Conservation (phyloP, 139 green algal genomes). For the Trebouxia sp. region DNA sequence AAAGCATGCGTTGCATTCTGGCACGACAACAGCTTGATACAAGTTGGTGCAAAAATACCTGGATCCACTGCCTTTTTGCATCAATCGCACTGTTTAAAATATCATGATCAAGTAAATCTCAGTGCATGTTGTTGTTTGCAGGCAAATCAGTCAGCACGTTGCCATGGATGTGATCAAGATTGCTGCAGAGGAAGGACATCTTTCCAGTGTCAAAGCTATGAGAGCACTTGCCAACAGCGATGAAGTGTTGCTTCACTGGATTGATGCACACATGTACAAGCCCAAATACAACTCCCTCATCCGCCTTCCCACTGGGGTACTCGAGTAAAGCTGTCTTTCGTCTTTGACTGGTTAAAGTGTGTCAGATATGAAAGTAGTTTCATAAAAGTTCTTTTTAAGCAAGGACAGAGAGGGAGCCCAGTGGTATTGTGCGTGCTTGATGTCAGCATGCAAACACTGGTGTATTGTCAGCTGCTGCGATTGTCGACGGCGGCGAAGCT, state of each 20-base stretch:
- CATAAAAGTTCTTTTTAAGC: too few species aligned
- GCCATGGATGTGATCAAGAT: conserved; percentile 33
- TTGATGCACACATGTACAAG: conserved; percentile 21
- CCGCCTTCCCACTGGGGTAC: conserved; percentile 19
- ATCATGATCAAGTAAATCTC: neutral
- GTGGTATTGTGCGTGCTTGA: too few species aligned
- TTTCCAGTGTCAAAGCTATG: conserved; percentile 4
- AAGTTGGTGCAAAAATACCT: too few species aligned
- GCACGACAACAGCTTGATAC: too few species aligned
- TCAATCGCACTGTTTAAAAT: too few species aligned
- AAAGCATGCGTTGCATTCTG: too few species aligned
- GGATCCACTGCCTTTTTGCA: too few species aligned
- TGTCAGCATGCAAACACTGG: too few species aligned
- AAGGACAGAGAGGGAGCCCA: too few species aligned
- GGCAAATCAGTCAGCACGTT: conserved; percentile 32
- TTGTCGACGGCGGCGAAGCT: too few species aligned
- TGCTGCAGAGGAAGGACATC: conserved; percentile 30
- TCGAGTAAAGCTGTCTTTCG: conserved; percentile 13
- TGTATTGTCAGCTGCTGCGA: too few species aligned
- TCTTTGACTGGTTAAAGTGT: neutral
- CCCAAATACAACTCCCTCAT: conserved; percentile 28
- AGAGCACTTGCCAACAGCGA: conserved; percentile 21
- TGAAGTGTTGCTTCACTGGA: conserved; percentile 23
- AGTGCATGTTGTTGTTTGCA: neutral
- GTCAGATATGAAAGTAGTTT: too few species aligned